phyloP scores from a whole-genome alignment of 352 stramenopile species.

The Globisporangium nunn region DNA sequence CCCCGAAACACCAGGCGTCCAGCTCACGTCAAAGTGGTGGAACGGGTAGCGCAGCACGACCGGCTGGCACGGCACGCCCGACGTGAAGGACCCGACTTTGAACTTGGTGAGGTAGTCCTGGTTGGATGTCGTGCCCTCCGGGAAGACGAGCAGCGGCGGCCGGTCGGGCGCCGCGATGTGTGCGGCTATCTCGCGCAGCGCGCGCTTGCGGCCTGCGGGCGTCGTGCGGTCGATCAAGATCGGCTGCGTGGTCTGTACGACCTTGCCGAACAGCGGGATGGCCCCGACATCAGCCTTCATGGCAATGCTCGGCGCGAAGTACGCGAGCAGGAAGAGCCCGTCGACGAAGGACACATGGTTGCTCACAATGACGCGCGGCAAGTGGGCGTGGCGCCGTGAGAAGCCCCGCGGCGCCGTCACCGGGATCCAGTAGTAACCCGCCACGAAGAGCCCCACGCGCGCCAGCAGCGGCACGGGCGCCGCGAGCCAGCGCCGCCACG shows the following conservation, averaged over 20 bases:
- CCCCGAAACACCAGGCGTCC: constrained; percentile 44
- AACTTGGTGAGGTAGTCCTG: constrained; percentile 67
- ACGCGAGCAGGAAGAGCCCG: constrained; percentile 48
- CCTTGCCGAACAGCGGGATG: constrained; percentile 44
- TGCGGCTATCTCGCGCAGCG: constrained; percentile 52
- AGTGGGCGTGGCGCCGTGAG: constrained; percentile 7
- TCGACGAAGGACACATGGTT: constrained; percentile 74
- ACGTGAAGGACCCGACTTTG: constrained; percentile 67
- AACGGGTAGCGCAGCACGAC: constrained; percentile 63
- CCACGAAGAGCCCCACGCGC: constrained; percentile 42
- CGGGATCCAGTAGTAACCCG: constrained; percentile 65
- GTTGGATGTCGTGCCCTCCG: constrained; percentile 67
- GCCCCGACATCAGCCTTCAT: constrained; percentile 64
- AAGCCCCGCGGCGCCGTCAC: constrained; percentile 24
- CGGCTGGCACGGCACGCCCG: constrained; percentile 43
- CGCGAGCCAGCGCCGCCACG: constrained; percentile 33
- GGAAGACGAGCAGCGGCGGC: constrained; percentile 66
- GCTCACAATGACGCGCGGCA: constrained; percentile 50
- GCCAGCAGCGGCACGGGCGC: constrained; percentile 34
- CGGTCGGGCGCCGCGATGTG: constrained; percentile 33
- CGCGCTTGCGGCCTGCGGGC: constrained; percentile 37
- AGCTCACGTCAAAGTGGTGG: constrained; percentile 70
- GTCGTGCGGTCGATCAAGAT: constrained; percentile 60
- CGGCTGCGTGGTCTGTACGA: constrained; percentile 54
- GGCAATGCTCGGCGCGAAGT: constrained; percentile 52